Evolutionary conservation across 2,329 filamentous ascomycete species (phyloP).

Genomic region (Pestalotiopsis sp.): DNA sequence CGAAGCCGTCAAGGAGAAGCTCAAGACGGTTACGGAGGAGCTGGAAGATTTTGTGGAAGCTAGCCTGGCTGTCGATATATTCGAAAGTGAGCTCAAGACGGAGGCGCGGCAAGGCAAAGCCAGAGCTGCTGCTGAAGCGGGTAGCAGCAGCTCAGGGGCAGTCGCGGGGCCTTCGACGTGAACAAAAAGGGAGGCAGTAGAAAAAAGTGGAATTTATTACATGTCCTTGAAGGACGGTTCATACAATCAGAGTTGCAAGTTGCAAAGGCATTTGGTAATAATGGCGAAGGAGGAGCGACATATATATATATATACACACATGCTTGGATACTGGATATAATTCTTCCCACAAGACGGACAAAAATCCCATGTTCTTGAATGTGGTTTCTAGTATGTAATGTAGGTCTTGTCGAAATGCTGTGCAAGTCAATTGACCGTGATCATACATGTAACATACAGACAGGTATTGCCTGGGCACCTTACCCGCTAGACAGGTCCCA

Average conservation of each 20-base stretch:
- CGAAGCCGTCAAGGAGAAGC: conserved; percentile 86
- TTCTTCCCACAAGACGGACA: too few species aligned
- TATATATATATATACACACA: too few species aligned
- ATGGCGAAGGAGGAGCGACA: too few species aligned
- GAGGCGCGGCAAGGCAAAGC: conserved; percentile 45
- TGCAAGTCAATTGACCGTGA: too few species aligned
- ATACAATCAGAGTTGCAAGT: not conserved
- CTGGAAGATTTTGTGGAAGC: conserved; percentile 94
- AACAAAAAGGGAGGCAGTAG: not conserved
- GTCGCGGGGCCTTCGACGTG: not conserved
- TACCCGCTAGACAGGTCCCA: not conserved
- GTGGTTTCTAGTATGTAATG: too few species aligned
- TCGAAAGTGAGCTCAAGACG: conserved; percentile 54
- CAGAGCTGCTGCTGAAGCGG: not conserved
- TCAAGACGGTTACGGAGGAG: conserved; percentile 95
- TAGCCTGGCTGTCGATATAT: conserved; percentile 80
- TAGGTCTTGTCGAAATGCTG: too few species aligned
- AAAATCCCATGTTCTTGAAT: too few species aligned
- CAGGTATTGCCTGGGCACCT: too few species aligned
- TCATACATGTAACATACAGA: too few species aligned
- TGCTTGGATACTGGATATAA: too few species aligned
- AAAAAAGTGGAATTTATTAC: not conserved
- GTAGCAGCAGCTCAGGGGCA: not conserved
- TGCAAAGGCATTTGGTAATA: too few species aligned
- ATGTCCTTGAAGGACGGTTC: not conserved